Conservation (phyloP, 2,329 filamentous ascomycete genomes). For the Pyrenophora teres region DNA sequence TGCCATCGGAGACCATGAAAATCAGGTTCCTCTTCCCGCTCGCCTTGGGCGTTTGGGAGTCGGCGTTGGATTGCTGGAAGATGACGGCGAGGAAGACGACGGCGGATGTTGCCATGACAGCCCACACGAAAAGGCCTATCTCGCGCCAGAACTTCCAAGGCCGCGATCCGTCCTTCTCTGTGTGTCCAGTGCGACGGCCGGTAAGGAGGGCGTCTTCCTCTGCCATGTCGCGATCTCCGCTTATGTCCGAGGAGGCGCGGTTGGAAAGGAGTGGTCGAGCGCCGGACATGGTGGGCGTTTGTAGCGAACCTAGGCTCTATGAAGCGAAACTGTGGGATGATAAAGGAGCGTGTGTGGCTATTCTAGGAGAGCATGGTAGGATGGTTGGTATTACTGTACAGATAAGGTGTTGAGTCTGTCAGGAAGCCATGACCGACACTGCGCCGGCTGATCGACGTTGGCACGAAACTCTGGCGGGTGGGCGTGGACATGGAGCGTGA, state of each 20-base stretch:
- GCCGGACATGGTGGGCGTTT: constrained; percentile 43
- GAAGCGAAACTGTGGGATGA: neutral
- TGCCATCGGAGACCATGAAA: constrained; percentile 99
- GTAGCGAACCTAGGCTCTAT: neutral
- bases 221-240: constrained; percentile 60
- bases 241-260: constrained; percentile 61
- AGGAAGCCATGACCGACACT: constrained; percentile 8
- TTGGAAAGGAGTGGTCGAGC: constrained; percentile 60
- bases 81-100: constrained; percentile 82
- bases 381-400: neutral
- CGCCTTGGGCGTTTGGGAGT: constrained; percentile 41
- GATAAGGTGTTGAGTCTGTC: neutral
- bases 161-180: constrained; percentile 34
- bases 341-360: constrained; percentile 13
- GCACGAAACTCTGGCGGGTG: constrained; percentile 10
- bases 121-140: constrained; percentile 79
- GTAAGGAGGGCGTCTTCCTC: constrained; percentile 68
- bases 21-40: constrained; percentile 85
- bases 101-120: constrained; percentile 75
- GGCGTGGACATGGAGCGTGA: constrained; percentile 10
- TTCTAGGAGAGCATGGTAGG: constrained; percentile 8
- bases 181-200: constrained; percentile 52
- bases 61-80: constrained; percentile 64
- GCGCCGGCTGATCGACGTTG: constrained; percentile 22
- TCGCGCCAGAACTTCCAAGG: constrained; percentile 70